phyloP scores from a whole-genome alignment of 495 filamentous ascomycete genomes.

The Tuber borchii region DNA sequence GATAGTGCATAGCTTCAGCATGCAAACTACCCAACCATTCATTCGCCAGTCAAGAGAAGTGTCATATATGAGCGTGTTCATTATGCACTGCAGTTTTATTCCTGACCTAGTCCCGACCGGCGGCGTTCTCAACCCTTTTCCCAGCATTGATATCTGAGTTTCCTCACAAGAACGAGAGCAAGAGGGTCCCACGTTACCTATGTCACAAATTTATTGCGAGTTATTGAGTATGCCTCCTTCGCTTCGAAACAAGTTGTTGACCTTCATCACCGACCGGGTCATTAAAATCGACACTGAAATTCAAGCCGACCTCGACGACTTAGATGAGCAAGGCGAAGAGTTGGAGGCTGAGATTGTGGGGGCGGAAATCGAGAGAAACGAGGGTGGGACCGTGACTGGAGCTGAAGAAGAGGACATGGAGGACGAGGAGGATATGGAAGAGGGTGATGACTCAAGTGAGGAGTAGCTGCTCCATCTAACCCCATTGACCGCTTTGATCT shows the following conservation, averaged over 20 bases:
- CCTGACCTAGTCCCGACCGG: slow-evolving; percentile 69
- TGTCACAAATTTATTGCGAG: slow-evolving; percentile 66
- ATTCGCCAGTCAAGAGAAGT: slow-evolving; percentile 51
- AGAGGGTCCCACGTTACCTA: slow-evolving; percentile 67
- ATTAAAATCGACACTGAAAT: slow-evolving; percentile 93
- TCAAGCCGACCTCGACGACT: slow-evolving; percentile 81
- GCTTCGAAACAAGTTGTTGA: slow-evolving; percentile 73
- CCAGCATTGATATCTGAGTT: slow-evolving; percentile 60
- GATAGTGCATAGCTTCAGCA: slow-evolving; percentile 47
- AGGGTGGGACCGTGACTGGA: slow-evolving; percentile 49
- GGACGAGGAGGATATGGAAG: slow-evolving; percentile 56
- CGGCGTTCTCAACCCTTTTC: slow-evolving; percentile 60
- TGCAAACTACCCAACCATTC: slow-evolving; percentile 58
- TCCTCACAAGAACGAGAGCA: slow-evolving; percentile 65
- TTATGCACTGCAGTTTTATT: slow-evolving; percentile 64
- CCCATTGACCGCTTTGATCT: neutral
- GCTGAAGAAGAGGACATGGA: slow-evolving; percentile 43
- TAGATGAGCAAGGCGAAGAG: slow-evolving; percentile 61
- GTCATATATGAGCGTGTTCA: slow-evolving; percentile 65
- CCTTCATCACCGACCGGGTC: slow-evolving; percentile 70
- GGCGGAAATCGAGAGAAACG: slow-evolving; percentile 40
- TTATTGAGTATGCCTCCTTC: slow-evolving; percentile 71
- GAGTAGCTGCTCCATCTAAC: slow-evolving; percentile 25
- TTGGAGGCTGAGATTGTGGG: slow-evolving; percentile 49
- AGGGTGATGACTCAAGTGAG: slow-evolving; percentile 48